Conservation (phyloP, 2,329 filamentous ascomycete species). For the Bipolaris oryzae region DNA sequence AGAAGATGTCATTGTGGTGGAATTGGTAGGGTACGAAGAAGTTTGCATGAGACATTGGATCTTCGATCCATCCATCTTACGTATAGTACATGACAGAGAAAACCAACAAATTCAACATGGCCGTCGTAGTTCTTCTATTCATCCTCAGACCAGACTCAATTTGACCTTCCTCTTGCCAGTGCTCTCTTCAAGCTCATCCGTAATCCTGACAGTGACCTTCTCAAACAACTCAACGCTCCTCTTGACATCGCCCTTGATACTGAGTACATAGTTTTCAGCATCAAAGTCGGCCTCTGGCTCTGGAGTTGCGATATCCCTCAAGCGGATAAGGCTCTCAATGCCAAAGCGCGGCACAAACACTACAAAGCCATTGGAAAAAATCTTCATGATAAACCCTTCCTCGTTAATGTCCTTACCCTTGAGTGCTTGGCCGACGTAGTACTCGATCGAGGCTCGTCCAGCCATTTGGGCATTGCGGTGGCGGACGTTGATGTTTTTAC, state of each 20-base stretch:
- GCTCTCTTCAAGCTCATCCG: constrained; percentile 89
- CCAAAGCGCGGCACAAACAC: constrained; percentile 96
- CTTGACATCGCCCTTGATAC: constrained; percentile 61
- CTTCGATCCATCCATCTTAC: not conserved
- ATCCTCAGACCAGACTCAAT: constrained; percentile 61
- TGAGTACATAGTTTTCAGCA: constrained; percentile 80
- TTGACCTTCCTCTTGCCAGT: constrained; percentile 95
- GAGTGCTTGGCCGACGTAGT: constrained; percentile 96
- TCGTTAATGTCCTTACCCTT: constrained; percentile 78
- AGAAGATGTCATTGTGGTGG: not conserved
- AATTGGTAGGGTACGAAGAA: not conserved
- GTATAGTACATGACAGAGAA: not conserved
- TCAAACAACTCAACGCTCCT: constrained; percentile 82
- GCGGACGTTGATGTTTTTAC: constrained; percentile 97
- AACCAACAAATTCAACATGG: not conserved
- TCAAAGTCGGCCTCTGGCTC: constrained; percentile 83
- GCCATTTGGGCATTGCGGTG: constrained; percentile 98
- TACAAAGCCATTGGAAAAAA: constrained; percentile 97
- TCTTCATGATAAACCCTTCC: constrained; percentile 94
- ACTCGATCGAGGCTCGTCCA: constrained; percentile 90
- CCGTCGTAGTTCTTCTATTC: not conserved
- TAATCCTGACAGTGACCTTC: constrained; percentile 86
- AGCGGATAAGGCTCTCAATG: constrained; percentile 87
- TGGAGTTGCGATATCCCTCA: constrained; percentile 79
- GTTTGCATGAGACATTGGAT: no score